These are phyloP conservation scores for Trichosporon coremiiforme DNA, from an alignment of 1,284 basidiomycete genomes.

Conservation along the genomic window DNA sequence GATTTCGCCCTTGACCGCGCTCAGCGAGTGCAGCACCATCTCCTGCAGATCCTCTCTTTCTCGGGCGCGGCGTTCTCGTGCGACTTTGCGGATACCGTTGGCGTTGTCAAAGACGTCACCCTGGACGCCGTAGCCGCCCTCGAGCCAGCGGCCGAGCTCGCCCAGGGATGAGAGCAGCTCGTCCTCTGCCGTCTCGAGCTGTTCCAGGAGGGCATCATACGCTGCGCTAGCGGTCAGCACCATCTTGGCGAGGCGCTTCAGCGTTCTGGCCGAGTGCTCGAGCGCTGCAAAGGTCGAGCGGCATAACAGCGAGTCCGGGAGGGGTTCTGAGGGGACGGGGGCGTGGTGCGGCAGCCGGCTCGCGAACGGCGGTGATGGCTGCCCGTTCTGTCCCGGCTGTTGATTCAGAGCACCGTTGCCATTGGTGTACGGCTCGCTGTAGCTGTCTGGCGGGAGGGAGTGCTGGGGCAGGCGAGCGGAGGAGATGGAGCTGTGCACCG, in stretches of 20 bases:
- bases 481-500: slow-evolving; percentile 15
- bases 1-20: slow-evolving; percentile 48
- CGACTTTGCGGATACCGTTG: slow-evolving; percentile 41
- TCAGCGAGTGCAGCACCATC: slow-evolving; percentile 44
- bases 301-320: slow-evolving; percentile 51
- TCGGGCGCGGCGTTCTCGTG: slow-evolving; percentile 39
- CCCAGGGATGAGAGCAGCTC: slow-evolving; percentile 47
- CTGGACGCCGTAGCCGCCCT: slow-evolving; percentile 43
- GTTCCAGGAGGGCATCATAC: slow-evolving; percentile 44
- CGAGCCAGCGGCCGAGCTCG: slow-evolving; percentile 49
- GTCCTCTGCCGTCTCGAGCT: slow-evolving; percentile 53
- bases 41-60: slow-evolving; percentile 48
- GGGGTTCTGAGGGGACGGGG: slow-evolving; percentile 42
- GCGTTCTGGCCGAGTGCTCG: slow-evolving; percentile 46
- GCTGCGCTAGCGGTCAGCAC: slow-evolving; percentile 40
- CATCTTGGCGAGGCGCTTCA: slow-evolving; percentile 49
- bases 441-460: not conserved
- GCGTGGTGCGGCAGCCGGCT: slow-evolving; percentile 11
- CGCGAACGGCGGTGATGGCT: not conserved
- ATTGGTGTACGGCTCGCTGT: slow-evolving; percentile 1
- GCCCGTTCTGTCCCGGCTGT: not conserved
- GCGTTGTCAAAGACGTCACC: slow-evolving; percentile 40
- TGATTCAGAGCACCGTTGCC: not conserved
- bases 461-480: slow-evolving; percentile 3
- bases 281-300: slow-evolving; percentile 52